phyloP scores from a whole-genome alignment of 495 filamentous ascomycete species.

The Thermochaetoides thermophila region DNA sequence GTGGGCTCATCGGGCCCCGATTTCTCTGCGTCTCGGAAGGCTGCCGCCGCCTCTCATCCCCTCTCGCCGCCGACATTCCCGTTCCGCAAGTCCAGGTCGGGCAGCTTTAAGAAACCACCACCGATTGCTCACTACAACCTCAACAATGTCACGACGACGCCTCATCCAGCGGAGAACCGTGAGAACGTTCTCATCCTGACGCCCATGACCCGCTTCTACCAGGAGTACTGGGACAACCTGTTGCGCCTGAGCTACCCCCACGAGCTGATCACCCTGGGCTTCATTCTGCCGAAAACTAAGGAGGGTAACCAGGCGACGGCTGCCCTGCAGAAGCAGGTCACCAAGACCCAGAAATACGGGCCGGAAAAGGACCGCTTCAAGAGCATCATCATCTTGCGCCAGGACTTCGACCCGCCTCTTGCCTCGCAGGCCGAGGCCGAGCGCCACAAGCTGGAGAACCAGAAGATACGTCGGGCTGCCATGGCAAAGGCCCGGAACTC shows the following conservation, averaged over 20 bases:
- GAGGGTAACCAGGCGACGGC: conserved; percentile 74
- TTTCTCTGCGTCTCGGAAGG: conserved; percentile 23
- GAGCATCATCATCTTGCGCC: conserved; percentile 80
- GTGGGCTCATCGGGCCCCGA: conserved; percentile 29
- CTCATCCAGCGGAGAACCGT: conserved; percentile 54
- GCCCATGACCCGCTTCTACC: conserved; percentile 83
- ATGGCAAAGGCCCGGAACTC: conserved; percentile 92
- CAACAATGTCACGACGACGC: conserved; percentile 76
- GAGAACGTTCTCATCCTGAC: conserved; percentile 88
- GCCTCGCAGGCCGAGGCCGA: conserved; percentile 72
- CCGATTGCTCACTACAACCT: conserved; percentile 92
- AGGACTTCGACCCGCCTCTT: conserved; percentile 82
- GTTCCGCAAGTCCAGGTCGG: conserved; percentile 54
- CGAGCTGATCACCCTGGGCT: conserved; percentile 86
- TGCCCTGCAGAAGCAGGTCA: conserved; percentile 69
- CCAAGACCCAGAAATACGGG: conserved; percentile 62
- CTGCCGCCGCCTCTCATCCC: conserved; percentile 51
- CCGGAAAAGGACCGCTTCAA: conserved; percentile 71
- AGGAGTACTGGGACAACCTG: conserved; percentile 92
- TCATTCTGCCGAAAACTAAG: conserved; percentile 83
- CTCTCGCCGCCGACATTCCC: conserved; percentile 73
- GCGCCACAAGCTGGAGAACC: conserved; percentile 76
- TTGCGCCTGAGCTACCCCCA: conserved; percentile 73
- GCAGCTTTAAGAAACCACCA: conserved; percentile 48
- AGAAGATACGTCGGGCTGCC: conserved; percentile 70